Evolutionary conservation across 768 basidiomycete genomes (phyloP), one percentile per base, ranked within the genome.

Genomic region (Lyophyllum semitale): DNA sequence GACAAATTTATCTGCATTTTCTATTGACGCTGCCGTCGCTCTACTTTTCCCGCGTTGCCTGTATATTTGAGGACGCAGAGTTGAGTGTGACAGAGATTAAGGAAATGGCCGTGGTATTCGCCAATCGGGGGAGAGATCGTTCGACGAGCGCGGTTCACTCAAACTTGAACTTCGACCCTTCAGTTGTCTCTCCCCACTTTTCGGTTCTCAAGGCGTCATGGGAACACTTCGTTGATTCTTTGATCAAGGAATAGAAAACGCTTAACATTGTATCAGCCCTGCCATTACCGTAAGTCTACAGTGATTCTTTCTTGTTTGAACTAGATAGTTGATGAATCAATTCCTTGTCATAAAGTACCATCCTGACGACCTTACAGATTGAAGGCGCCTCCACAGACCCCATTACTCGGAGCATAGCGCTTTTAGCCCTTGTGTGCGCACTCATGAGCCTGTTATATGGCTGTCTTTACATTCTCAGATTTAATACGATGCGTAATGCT

Each of bases 171-270:
- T 51, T 41, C 27, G 57, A 57, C n/a, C 23, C 56, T 11, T 13
- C 54, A 8, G 44, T 53, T 13, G 43, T 63, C 0, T 62, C 63
- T 3, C 58, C 62, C 6, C 48, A 55, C 4, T 65, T 66, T 41
- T 42, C 53, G 12, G 57, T 54, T 17, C 50, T 53, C 29, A 80
- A 78, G 59, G 59, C 64, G 7, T 79, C 84, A 1, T 91, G 89
- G 89, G 88, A 91, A 67, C 68, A 63, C 0, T 89, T 91, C 59
- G 79, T 90, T 11, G 85, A 88, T 51, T 83, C 85, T 0, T 72
- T 91, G n/a, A 56, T 78, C 58, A 77, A 82, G 25, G 88, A 90
- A 61, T 90, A 87, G 87, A 90, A 90, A 72, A 90, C 88, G 6
- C 54, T 79, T 38, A 91, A 91, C 61, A 75, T 91, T 18, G 82